Evolutionary conservation across 2,329 filamentous ascomycete species (phyloP), one percentile per base, ranked within the genome.

Genomic region (Diatrype stigma): DNA sequence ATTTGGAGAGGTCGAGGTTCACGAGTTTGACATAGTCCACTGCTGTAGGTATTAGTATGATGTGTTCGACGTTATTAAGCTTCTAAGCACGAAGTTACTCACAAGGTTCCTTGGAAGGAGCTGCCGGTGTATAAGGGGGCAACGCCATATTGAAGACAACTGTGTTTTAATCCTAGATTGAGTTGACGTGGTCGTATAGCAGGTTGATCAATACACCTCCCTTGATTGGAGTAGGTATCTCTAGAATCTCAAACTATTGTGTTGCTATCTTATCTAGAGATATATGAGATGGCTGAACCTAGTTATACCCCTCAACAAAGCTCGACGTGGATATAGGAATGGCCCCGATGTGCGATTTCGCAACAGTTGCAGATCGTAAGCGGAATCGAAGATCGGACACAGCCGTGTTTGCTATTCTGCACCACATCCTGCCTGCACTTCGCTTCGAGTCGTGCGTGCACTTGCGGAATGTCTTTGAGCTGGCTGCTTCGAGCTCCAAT

Each of bases 21-120:
- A 60, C 54, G 12, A 65, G 57, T 14, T 64, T 56, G 40, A 63
- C 59, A 54, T 63, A 65, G 48, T 65, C 62, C 51, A 37, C 55
- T 51, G 8, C 3, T n/a, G 73, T 42, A n/a, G n/a, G n/a, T 75
- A 75, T 53, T 12, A 7, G 34, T 14, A 17, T 37, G 4, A 37
- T n/a, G n/a, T n/a, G n/a, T n/a, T n/a, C n/a, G n/a, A n/a, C n/a
- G n/a, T n/a, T n/a, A n/a, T n/a, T n/a, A n/a, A n/a, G n/a, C n/a
- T n/a, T n/a, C n/a, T n/a, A n/a, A n/a, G n/a, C n/a, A n/a, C n/a
- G n/a, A n/a, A n/a, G 0, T 73, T 73, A 8, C 60, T 59, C 35
- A 73, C 67, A 10, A 74, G 45, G 45, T 38, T 51, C 49, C 45
- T 51, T 47, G 26, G 49, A 34, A 42, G 49, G 45, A 21, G 45